Evolutionary conservation across 495 filamentous ascomycete genomes (phyloP).

Genomic region (Neurospora terricola): DNA sequence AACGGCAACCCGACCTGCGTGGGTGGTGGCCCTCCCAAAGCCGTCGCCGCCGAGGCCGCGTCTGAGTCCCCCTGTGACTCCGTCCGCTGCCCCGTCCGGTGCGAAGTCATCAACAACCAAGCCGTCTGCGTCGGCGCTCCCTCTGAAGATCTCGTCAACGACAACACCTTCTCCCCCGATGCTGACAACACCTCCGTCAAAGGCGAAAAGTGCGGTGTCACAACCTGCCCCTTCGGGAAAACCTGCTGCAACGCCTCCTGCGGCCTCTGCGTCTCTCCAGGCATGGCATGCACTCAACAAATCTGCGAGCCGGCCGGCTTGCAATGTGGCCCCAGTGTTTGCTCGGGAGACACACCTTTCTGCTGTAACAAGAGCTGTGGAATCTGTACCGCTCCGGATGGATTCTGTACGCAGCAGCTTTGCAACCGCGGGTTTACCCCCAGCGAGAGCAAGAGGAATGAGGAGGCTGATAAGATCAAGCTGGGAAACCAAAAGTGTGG

Average conservation of each 20-base stretch:
- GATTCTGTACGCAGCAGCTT: conserved; percentile 11
- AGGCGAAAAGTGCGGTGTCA: neutral
- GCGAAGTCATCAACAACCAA: neutral
- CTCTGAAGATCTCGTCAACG: neutral
- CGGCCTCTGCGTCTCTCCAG: conserved; percentile 8
- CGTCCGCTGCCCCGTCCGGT: neutral
- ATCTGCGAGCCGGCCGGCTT: neutral
- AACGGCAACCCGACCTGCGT: conserved; percentile 9
- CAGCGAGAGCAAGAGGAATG: neutral
- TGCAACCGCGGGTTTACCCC: conserved; percentile 2
- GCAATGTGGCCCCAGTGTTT: neutral
- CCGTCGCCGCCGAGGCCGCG: neutral
- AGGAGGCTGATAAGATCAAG: neutral
- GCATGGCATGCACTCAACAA: neutral
- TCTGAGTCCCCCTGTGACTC: neutral
- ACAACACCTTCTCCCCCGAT: neutral
- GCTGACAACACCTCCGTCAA: neutral
- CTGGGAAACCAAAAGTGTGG: conserved; percentile 6
- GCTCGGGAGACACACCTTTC: neutral
- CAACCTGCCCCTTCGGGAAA: neutral
- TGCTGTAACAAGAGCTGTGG: conserved; percentile 5
- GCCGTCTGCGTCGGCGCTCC: neutral
- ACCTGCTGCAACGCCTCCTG: conserved; percentile 9
- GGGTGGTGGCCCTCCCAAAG: neutral
- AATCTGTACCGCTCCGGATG: conserved; percentile 9